Base-by-base conservation (phyloP, 1,139 yeast species). In the Taphrina communis region DNA sequence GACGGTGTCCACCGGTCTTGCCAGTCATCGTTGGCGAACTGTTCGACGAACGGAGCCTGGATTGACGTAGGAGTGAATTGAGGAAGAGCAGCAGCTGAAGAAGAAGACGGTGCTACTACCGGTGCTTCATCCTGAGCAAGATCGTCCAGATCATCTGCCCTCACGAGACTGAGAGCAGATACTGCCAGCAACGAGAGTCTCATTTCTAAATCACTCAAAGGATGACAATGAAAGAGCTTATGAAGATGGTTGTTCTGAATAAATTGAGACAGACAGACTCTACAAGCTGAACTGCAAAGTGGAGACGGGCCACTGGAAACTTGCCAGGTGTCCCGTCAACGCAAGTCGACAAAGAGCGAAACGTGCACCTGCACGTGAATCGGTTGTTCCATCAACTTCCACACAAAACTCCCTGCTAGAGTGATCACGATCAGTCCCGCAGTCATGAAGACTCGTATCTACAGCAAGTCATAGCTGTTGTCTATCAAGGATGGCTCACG, bases 1-100 rank as follows among this genome's bases (percentile, higher is more conserved):
- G 95, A 88, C 12, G 84, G 80, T 70, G 79, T 81, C 97, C 97
- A 91, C 52, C 83, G 79, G 46, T 72, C 68, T 50, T 71, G 69
- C 70, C 76, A 69, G n/a, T 14, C 19, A 1, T 84, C 80, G 11
- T 80, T 77, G 69, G 80, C 81, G 75, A 91, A 90, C 75, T 89
- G 95, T 77, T 90, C 97, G 72, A 88, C 84, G 74, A 87, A 83
- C 12, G 71, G 69, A 14, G 68, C 68, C 50, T 68, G 55, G 6
- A 68, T 19, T n/a, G 65, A 36, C 6, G 69, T 68, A 7, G 70
- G 70, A 31, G 63, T 57, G 46, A 65, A 65, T 17, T 57, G 61
- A 21, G 68, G 55, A 7, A 65, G 52, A 25, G 58, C 56, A 38
- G 57, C 46, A 35, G 36, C 19, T 58, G 57, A 42, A 25, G 31